Conservation (phyloP, 257 asterid species). For the Linaria vulgaris region DNA sequence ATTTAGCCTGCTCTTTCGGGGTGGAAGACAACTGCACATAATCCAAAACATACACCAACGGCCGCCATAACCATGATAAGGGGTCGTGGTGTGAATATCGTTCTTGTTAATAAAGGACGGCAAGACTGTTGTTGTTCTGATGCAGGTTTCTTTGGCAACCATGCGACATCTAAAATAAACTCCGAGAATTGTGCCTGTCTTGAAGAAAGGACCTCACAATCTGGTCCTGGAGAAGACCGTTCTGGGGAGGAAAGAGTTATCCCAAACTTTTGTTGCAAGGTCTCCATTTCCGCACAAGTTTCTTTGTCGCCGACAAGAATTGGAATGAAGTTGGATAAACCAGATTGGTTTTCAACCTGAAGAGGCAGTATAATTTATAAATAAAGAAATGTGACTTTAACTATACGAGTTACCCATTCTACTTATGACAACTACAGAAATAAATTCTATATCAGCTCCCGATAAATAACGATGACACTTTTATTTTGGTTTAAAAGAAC, state of each 20-base stretch:
- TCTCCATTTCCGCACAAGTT: conserved; percentile 73
- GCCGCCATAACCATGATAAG: conserved; percentile 44
- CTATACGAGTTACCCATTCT: background rate
- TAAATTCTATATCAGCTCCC: too few species aligned
- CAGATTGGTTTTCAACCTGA: conserved; percentile 95
- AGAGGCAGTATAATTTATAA: conserved; percentile 14
- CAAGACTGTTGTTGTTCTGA: conserved; percentile 37
- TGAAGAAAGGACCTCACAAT: conserved; percentile 45
- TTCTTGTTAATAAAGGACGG: conserved; percentile 32
- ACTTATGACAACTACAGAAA: conserved; percentile 4
- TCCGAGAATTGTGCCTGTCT: conserved; percentile 50
- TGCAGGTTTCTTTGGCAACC: conserved; percentile 64
- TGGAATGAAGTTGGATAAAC: conserved; percentile 91
- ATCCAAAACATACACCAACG: conserved; percentile 63
- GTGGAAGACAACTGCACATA: conserved; percentile 65
- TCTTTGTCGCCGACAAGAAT: conserved; percentile 75
- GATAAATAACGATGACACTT: too few species aligned
- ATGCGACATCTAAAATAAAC: conserved; percentile 72
- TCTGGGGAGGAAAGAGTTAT: conserved; percentile 29
- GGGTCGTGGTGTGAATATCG: conserved; percentile 41
- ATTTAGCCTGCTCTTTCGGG: conserved; percentile 54
- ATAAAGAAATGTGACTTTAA: conserved; percentile 9
- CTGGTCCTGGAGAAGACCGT: conserved; percentile 30
- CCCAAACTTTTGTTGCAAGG: conserved; percentile 47
- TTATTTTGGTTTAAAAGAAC: background rate